phyloP scores from a whole-genome alignment of 495 filamentous ascomycete genomes.

The Opeltia flavorubescens region DNA sequence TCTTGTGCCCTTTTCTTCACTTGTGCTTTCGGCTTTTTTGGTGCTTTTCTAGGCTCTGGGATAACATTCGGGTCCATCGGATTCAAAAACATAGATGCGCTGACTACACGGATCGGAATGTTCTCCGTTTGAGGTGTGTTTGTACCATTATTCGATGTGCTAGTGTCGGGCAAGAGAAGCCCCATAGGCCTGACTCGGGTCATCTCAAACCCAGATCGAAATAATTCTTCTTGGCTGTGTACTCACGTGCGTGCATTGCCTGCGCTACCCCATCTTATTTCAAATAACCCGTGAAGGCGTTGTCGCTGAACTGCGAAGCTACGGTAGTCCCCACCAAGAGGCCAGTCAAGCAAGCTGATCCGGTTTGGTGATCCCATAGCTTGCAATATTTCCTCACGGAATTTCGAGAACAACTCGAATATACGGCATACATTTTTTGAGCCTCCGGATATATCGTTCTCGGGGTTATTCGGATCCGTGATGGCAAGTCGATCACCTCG shows the following conservation, averaged over 20 bases:
- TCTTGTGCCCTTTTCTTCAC: background rate
- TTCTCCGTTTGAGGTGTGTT: background rate
- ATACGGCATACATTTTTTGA: slow-evolving; percentile 52
- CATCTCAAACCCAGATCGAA: slow-evolving; percentile 2
- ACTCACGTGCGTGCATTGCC: background rate
- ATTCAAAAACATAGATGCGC: background rate
- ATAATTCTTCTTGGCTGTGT: background rate
- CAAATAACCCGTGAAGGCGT: slow-evolving; percentile 34
- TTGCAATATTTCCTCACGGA: slow-evolving; percentile 38
- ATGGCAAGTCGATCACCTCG: slow-evolving; percentile 50
- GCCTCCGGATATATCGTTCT: slow-evolving; percentile 78
- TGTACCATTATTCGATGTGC: background rate
- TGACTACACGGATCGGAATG: background rate
- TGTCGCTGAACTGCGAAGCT: slow-evolving; percentile 50
- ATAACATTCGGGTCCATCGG: background rate
- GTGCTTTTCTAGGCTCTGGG: background rate
- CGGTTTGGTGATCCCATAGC: slow-evolving; percentile 37
- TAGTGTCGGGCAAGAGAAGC: background rate
- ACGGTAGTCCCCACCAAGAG: slow-evolving; percentile 60
- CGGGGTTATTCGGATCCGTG: slow-evolving; percentile 71
- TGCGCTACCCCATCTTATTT: slow-evolving; percentile 7
- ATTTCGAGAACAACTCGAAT: slow-evolving; percentile 45
- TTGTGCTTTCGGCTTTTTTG: background rate
- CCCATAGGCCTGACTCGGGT: background rate
- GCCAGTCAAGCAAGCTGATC: slow-evolving; percentile 45